Base-by-base conservation (phyloP, 768 basidiomycete genomes). In the Boletus reticuloceps region DNA sequence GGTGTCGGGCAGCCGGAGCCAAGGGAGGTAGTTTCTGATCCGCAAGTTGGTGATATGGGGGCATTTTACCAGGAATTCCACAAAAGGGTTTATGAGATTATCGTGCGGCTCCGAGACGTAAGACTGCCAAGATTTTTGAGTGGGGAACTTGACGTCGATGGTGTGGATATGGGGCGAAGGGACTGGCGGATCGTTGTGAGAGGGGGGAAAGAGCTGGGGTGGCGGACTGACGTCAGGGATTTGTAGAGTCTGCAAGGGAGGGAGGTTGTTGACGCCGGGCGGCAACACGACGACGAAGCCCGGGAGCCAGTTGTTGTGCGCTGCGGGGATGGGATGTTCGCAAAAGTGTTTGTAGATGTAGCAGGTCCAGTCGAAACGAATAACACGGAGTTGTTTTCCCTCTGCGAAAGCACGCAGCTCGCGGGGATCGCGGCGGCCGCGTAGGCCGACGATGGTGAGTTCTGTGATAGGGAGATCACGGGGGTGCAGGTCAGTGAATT, bases 341-440 rank as follows among this genome's bases (percentile, higher is more conserved):
- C 42, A 59, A 58, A 62, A 70, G 41, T 62, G 61, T 17, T 66
- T 66, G 61, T 77, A 72, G 17, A 77, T 71, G 42, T 74, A 72
- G 19, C 74, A 74, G 2, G 71, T 74, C 64, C 71, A 75, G 61
- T 80, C 79, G 46, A 80, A 69, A 45, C 72, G 73, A n/a, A 81
- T 64, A n/a, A 69, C 65, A 14, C 69, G 72, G 19, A 81, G 69
- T 4, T 69, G 66, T 12, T 65, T 60, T 0, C 70, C 77, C 34
- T 71, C 69, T 20, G 70, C 74, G 38, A 79, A 73, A 5, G 67
- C 67, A 12, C 68, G 68, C 3, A 69, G 52, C 27, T 64, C 67
- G 6, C 63, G 62, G 11, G 55, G 51, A 14, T 64, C 67, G 47
- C 61, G 53, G 36, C 60, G 58, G 37, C 71, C 71, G 49, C 72